phyloP scores from a whole-genome alignment of 495 filamentous ascomycete species.

The Talaromyces liani region DNA sequence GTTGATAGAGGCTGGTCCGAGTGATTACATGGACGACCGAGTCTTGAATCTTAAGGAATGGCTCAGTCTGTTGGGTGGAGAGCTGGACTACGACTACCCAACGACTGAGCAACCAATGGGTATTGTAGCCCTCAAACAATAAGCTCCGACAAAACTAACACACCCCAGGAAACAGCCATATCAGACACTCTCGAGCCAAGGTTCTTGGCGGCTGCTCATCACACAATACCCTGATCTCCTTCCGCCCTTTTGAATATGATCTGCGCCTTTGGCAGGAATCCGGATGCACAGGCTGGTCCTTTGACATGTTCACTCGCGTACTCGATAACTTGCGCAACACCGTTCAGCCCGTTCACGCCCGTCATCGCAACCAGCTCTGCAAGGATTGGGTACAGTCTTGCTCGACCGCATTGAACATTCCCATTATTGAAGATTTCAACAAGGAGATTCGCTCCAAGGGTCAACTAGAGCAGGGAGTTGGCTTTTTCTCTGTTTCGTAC shows the following conservation, averaged over 20 bases:
- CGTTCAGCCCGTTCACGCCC: conserved; percentile 67
- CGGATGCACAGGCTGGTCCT: conserved; percentile 71
- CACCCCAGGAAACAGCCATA: conserved; percentile 63
- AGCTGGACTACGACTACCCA: conserved; percentile 78
- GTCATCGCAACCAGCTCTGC: conserved; percentile 76
- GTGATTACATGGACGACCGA: conserved; percentile 58
- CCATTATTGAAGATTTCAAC: conserved; percentile 75
- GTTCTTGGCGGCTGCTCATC: conserved; percentile 80
- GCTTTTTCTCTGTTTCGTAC: conserved; percentile 80
- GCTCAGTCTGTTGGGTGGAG: conserved; percentile 69
- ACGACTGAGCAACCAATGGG: conserved; percentile 79
- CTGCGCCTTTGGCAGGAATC: conserved; percentile 62
- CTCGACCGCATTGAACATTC: conserved; percentile 64
- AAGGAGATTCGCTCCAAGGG: conserved; percentile 61
- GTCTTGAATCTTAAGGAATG: conserved; percentile 73
- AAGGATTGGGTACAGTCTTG: conserved; percentile 75
- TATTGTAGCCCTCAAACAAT: conserved; percentile 17
- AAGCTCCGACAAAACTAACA: conserved; percentile 6
- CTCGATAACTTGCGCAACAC: conserved; percentile 72
- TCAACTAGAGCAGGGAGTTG: conserved; percentile 61
- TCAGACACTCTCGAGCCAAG: conserved; percentile 78
- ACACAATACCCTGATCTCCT: conserved; percentile 82
- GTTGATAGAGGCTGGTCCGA: conserved; percentile 58
- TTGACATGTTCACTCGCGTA: conserved; percentile 66
- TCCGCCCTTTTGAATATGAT: conserved; percentile 77